phyloP scores from a whole-genome alignment of 345 rosid genomes.

The Eucalyptus melliodora region DNA sequence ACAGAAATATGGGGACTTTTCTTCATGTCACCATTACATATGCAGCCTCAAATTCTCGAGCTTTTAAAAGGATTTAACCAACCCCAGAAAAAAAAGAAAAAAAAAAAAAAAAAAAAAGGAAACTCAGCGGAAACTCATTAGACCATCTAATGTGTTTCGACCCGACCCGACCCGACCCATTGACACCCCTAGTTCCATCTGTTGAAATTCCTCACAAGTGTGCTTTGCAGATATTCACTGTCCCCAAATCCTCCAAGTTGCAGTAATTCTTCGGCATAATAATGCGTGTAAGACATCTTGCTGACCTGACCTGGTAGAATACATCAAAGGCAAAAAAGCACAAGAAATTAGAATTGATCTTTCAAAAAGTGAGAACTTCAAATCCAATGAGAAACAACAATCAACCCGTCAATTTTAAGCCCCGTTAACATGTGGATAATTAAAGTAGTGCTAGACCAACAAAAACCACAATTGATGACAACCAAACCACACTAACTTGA shows the following conservation, averaged over 20 bases:
- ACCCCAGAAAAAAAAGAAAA: too few species aligned
- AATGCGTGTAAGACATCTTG: neutral
- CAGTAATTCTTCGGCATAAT: neutral
- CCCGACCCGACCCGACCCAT: too few species aligned
- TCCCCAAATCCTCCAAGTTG: constrained; percentile 39
- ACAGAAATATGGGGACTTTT: too few species aligned
- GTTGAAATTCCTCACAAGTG: constrained; percentile 61
- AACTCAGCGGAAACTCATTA: too few species aligned
- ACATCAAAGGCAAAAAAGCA: neutral
- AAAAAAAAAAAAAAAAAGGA: too few species aligned
- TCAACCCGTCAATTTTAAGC: neutral
- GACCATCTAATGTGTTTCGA: too few species aligned
- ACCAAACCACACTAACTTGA: neutral
- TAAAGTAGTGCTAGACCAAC: neutral
- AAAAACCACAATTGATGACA: neutral
- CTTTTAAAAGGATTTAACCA: too few species aligned
- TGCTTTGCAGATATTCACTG: constrained; percentile 38
- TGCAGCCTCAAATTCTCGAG: too few species aligned
- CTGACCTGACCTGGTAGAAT: too few species aligned
- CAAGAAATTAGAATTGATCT: neutral
- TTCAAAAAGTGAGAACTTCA: neutral
- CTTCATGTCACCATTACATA: too few species aligned
- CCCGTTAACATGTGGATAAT: neutral
- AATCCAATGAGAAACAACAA: neutral
- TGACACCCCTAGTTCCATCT: constrained; percentile 19